These are phyloP conservation scores for Ogataea nitratoaversa DNA, from an alignment of 805 yeast genomes.

Conservation along the genomic window DNA sequence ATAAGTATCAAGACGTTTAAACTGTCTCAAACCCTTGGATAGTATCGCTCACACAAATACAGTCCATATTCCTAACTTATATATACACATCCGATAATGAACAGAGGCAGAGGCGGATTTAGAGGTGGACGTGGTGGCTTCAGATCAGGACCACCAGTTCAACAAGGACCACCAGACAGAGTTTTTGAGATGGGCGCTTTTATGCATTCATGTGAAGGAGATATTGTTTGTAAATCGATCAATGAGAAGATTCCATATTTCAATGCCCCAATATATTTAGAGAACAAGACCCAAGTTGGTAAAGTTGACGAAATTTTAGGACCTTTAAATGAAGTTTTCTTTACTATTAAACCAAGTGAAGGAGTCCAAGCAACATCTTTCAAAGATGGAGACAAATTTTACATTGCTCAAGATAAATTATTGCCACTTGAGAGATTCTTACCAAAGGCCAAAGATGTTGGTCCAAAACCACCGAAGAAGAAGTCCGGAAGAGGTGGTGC, in stretches of 20 bases:
- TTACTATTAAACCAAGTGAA: conserved; percentile 93
- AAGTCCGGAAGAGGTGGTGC: conserved; percentile 56
- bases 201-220: conserved; percentile 92
- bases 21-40: not conserved
- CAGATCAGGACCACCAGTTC: conserved; percentile 66
- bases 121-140: conserved; percentile 58
- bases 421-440: conserved; percentile 94
- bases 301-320: conserved; percentile 98
- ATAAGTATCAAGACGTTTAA: conserved; percentile 4
- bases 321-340: conserved; percentile 95
- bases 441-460: conserved; percentile 89
- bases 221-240: conserved; percentile 91
- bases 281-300: conserved; percentile 93
- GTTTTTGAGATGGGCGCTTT: conserved; percentile 95
- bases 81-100: conserved; percentile 36
- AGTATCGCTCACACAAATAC: not conserved
- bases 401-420: conserved; percentile 90
- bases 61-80: not conserved
- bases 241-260: conserved; percentile 95
- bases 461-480: conserved; percentile 76
- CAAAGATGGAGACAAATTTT: conserved; percentile 94
- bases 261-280: conserved; percentile 96
- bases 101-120: conserved; percentile 65
- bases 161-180: conserved; percentile 94
- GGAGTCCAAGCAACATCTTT: conserved; percentile 94